Evolutionary conservation across 1,284 basidiomycete species (phyloP).

Genomic region (Porogramme epimiltina): DNA sequence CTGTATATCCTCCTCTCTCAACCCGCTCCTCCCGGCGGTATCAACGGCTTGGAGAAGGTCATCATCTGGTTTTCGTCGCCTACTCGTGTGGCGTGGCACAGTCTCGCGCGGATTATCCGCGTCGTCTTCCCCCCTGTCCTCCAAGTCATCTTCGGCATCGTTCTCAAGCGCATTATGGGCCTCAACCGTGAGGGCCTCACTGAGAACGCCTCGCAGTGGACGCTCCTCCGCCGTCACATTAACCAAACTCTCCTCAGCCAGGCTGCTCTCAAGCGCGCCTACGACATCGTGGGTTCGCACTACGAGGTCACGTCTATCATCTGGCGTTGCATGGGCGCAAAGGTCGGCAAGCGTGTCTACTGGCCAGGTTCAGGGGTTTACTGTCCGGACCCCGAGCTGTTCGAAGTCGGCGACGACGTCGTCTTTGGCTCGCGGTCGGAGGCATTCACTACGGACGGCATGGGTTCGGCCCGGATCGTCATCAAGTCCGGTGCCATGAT

Average conservation of each 20-base stretch:
- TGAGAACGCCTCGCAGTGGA: slow-evolving; percentile 32
- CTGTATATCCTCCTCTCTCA: slow-evolving; percentile 36
- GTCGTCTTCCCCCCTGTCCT: slow-evolving; percentile 40
- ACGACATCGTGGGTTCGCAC: slow-evolving; percentile 44
- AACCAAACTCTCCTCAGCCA: slow-evolving; percentile 40
- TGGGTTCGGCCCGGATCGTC: slow-evolving; percentile 40
- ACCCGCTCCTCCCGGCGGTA: slow-evolving; percentile 34
- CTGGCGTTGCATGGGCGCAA: slow-evolving; percentile 48
- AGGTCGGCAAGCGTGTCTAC: slow-evolving; percentile 47
- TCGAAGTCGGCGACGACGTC: slow-evolving; percentile 49
- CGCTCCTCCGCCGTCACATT: slow-evolving; percentile 41
- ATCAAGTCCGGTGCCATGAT: slow-evolving; percentile 49
- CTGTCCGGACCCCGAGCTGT: slow-evolving; percentile 47
- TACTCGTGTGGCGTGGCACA: slow-evolving; percentile 40
- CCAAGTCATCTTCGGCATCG: slow-evolving; percentile 40
- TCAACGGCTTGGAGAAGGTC: slow-evolving; percentile 38
- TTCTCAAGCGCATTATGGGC: slow-evolving; percentile 43
- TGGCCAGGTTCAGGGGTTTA: slow-evolving; percentile 49
- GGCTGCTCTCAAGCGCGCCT: slow-evolving; percentile 35
- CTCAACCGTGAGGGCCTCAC: slow-evolving; percentile 36
- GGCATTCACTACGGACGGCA: slow-evolving; percentile 44
- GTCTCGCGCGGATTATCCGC: slow-evolving; percentile 41
- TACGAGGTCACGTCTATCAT: slow-evolving; percentile 43
- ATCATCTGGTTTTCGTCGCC: slow-evolving; percentile 47
- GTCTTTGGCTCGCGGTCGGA: slow-evolving; percentile 50